Evolutionary conservation across 2,329 filamentous ascomycete species (phyloP).

Genomic region (Shiraia bambusicola): DNA sequence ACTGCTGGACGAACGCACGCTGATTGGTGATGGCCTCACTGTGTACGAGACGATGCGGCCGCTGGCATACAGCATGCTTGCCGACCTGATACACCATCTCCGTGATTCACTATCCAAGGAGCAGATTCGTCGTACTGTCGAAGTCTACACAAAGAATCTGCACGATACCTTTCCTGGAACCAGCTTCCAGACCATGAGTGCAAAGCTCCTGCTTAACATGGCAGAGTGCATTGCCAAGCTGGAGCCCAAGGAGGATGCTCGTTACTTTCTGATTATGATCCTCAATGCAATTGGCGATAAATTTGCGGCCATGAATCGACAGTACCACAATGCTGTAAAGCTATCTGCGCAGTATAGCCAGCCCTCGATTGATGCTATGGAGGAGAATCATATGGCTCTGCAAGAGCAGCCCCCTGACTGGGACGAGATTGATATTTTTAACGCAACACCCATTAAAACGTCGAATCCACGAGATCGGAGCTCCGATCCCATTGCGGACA

Average conservation of each 20-base stretch:
- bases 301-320: slow-evolving; percentile 95
- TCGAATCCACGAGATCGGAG: slow-evolving; percentile 87
- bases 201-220: slow-evolving; percentile 95
- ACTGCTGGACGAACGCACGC: slow-evolving; percentile 85
- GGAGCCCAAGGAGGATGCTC: slow-evolving; percentile 87
- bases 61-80: slow-evolving; percentile 96
- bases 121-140: slow-evolving; percentile 92
- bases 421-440: slow-evolving; percentile 98
- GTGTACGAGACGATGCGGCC: slow-evolving; percentile 97
- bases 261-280: slow-evolving; percentile 96
- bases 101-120: slow-evolving; percentile 83
- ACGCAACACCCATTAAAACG: slow-evolving; percentile 92
- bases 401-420: slow-evolving; percentile 81
- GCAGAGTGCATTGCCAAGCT: slow-evolving; percentile 96
- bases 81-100: slow-evolving; percentile 95
- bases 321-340: slow-evolving; percentile 94
- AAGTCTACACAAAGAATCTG: slow-evolving; percentile 94
- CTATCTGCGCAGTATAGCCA: slow-evolving; percentile 75
- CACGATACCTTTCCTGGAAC: slow-evolving; percentile 96
- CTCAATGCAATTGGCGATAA: slow-evolving; percentile 97
- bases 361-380: slow-evolving; percentile 62
- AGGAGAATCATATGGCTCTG: slow-evolving; percentile 83
- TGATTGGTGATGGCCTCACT: slow-evolving; percentile 93
- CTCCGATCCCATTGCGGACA: slow-evolving; percentile 88
- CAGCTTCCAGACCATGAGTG: slow-evolving; percentile 99